Conservation (phyloP, 192 early-diverging fungal species). For the Mortierella claussenii region DNA sequence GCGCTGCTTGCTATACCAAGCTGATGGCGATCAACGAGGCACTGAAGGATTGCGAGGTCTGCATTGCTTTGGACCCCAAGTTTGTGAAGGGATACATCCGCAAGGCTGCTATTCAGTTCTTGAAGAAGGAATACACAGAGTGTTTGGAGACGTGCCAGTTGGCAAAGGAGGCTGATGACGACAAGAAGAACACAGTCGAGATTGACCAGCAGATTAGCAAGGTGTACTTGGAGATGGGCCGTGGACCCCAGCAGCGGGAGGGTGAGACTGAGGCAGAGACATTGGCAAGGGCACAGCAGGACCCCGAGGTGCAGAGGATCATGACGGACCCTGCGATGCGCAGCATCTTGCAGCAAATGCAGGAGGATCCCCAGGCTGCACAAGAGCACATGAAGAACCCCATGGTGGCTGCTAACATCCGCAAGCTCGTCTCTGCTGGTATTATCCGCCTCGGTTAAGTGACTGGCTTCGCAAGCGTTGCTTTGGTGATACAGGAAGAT, state of each 20-base stretch:
- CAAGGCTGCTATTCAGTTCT: constrained; percentile 90
- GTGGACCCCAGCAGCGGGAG: constrained; percentile 63
- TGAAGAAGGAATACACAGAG: constrained; percentile 90
- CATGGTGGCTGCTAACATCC: constrained; percentile 90
- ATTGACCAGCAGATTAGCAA: constrained; percentile 85
- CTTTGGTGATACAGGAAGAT: constrained; percentile 45
- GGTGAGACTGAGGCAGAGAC: constrained; percentile 81
- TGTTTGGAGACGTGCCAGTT: constrained; percentile 82
- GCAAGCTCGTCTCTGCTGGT: constrained; percentile 92
- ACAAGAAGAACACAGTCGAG: constrained; percentile 86
- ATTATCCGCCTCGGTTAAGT: constrained; percentile 76
- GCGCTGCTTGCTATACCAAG: constrained; percentile 96
- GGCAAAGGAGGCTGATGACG: constrained; percentile 83
- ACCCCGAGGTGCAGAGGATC: constrained; percentile 91
- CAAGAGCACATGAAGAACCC: constrained; percentile 98
- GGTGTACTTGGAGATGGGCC: constrained; percentile 80
- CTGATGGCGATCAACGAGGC: constrained; percentile 94
- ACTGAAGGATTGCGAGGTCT: constrained; percentile 93
- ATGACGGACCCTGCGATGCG: constrained; percentile 96
- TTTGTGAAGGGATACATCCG: constrained; percentile 97
- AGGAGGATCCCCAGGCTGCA: constrained; percentile 91
- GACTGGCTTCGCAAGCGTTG: too few species aligned
- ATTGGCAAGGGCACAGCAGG: constrained; percentile 83
- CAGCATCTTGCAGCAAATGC: constrained; percentile 96
- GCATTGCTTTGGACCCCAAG: constrained; percentile 83